phyloP scores from a whole-genome alignment of 1,139 yeast genomes.

The Zygotorulaspora mrakii region DNA sequence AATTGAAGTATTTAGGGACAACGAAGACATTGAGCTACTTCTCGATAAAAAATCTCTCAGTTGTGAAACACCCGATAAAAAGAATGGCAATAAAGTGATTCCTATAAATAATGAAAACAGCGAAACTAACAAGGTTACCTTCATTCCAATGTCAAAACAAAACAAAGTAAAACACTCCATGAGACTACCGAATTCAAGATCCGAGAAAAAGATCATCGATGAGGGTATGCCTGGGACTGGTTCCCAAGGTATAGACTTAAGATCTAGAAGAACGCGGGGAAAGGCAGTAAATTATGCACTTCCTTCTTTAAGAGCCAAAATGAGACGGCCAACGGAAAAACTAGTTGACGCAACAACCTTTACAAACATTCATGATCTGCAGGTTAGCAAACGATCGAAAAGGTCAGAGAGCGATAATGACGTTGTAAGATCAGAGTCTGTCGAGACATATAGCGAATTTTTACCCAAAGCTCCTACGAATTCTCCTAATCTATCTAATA shows the following conservation, averaged over 20 bases:
- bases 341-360: slow-evolving; percentile 52
- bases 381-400: slow-evolving; percentile 20
- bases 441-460: too few relatives aligned
- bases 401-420: slow-evolving; percentile 1
- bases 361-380: slow-evolving; percentile 34
- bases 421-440: not conserved
- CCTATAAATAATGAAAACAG: slow-evolving; percentile 3
- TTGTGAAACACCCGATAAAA: not conserved
- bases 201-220: slow-evolving; percentile 34
- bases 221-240: slow-evolving; percentile 39
- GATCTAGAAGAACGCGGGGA: slow-evolving; percentile 45
- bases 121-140: slow-evolving; percentile 6
- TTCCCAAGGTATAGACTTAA: slow-evolving; percentile 19
- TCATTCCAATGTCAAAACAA: slow-evolving; percentile 18
- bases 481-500: not conserved
- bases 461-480: not conserved
- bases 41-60: not conserved
- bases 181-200: slow-evolving; percentile 34
- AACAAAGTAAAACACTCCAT: slow-evolving; percentile 33
- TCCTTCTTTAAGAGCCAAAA: slow-evolving; percentile 63
- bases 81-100: not conserved
- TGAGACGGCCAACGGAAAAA: slow-evolving; percentile 64
- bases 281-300: slow-evolving; percentile 62
- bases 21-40: slow-evolving; percentile 5
- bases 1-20: slow-evolving; percentile 25